A percentile compares a stretch with the other conserved stretches of the same genome.
phyloP scores from a whole-genome alignment of 805 yeast genomes.

The Nadsonia fulvescens region DNA sequence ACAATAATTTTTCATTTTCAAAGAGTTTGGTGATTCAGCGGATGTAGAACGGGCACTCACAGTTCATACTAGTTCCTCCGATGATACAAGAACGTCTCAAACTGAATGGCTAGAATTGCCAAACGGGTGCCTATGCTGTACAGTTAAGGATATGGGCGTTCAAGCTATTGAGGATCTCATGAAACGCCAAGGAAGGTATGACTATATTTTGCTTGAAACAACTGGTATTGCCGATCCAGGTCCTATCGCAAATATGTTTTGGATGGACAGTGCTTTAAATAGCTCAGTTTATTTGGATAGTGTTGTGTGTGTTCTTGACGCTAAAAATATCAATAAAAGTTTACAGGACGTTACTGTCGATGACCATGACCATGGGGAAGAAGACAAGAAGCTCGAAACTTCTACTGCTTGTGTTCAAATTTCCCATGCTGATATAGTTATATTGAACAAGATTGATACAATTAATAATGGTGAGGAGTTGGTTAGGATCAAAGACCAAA shows the following conservation, averaged over 20 bases:
- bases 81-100: conserved; percentile 29
- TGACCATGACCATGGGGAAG: conserved; percentile 21
- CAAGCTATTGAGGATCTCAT: conserved; percentile 81
- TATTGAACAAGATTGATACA: conserved; percentile 64
- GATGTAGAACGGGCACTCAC: conserved; percentile 80
- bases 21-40: conserved; percentile 68
- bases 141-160: conserved; percentile 90
- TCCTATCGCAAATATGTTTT: conserved; percentile 91
- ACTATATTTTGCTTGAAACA: conserved; percentile 83
- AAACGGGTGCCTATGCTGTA: conserved; percentile 92
- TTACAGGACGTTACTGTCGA: conserved; percentile 37
- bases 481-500: conserved; percentile 20
- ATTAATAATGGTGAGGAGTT: conserved; percentile 15
- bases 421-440: conserved; percentile 70
- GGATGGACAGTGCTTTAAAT: conserved; percentile 83
- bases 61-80: too few relatives aligned
- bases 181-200: conserved; percentile 54
- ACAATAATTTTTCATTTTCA: too few relatives aligned
- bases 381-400: conserved; percentile 24
- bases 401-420: conserved; percentile 83
- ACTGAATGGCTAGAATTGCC: conserved; percentile 95
- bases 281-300: conserved; percentile 83
- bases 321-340: conserved; percentile 37
- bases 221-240: conserved; percentile 97
- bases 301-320: conserved; percentile 72